Base-by-base conservation (phyloP, 331 rosid genomes). In the Acacia concinna region DNA sequence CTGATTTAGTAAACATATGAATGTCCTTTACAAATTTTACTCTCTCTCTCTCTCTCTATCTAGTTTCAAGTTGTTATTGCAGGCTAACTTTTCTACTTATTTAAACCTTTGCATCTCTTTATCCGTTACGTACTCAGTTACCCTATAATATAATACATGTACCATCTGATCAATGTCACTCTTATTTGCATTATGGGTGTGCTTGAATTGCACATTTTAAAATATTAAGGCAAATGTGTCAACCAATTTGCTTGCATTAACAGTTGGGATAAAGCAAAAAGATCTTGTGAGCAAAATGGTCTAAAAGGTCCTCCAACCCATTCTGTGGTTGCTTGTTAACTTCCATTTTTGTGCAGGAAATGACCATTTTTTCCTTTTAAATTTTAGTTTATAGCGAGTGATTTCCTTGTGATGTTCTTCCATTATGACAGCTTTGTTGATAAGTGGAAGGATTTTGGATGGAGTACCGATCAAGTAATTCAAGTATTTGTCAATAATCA, bases 361-460 rank as follows among this genome's bases (percentile, higher is more conserved):
- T 81, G 66, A 81, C 62, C 68, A 69, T 69, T 73, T 38, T 47
- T 59, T 38, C 77, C 35, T 67, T 17, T 69, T 34, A 14, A 70
- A 27, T 75, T 80, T 62, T 88, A 95, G 98, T 95, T 93, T 86
- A 82, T 95, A 15, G 86, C 88, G 34, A 84, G 87, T 78, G 67
- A 84, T 80, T 95, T 91, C 76, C 78, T 21, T 68, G 91, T 95
- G 76, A 95, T 91, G 92, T 93, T 95, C 82, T 93, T 91, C 81
- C 99, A 95, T 77, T 95, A 95, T 62, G 99, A 95, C 74, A 92
- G 98, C 2, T 44, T 80, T 9, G 86, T 91, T 66, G 92, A 89
- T 13, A 57, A 74, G 46, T 95, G 99, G 99, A 93, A 78, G 78
- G 87, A 52, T 15, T 84, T 85, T 60, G 82, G 83, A 34, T 95